Conservation (phyloP, 225 moss, liverwort and hornwort species). For the Neckera pumila region DNA sequence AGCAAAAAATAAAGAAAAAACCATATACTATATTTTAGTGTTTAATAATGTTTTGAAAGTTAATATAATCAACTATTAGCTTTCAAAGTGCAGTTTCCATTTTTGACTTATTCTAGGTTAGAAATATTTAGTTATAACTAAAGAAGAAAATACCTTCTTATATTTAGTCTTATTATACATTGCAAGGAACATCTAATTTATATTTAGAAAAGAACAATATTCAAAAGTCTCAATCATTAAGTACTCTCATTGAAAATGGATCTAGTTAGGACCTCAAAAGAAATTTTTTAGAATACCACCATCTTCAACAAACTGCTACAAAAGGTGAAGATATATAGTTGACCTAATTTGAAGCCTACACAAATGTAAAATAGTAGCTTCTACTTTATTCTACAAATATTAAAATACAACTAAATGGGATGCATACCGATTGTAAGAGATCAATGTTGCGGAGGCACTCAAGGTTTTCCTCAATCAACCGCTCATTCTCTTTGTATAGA, state of each 20-base stretch:
- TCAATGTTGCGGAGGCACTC: constrained; percentile 26
- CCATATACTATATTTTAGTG: too few relatives aligned
- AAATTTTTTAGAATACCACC: too few relatives aligned
- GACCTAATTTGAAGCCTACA: neutral
- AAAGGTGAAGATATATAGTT: neutral
- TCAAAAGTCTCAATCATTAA: neutral
- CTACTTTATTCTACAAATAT: neutral
- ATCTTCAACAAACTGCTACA: neutral
- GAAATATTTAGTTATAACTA: neutral
- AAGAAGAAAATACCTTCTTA: neutral
- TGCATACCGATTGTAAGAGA: constrained; percentile 34
- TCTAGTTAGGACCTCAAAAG: fast-evolving
- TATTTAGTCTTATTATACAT: neutral
- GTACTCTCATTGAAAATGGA: too few relatives aligned
- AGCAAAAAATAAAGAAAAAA: neutral
- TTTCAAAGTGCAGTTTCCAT: neutral
- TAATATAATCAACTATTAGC: too few relatives aligned
- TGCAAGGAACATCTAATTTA: neutral
- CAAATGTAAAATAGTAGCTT: neutral
- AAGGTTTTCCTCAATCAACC: constrained; percentile 39
- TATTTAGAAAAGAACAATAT: fast-evolving
- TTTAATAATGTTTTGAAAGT: neutral
- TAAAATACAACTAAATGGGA: neutral
- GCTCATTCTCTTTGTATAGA: constrained; percentile 72
- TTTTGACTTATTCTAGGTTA: fast-evolving